Percentiles rank a stretch among this genome's conserved stretches.
These are phyloP conservation scores for Salvia miltiorrhiza DNA, from an alignment of 257 asterid species.

Conservation along the genomic window DNA sequence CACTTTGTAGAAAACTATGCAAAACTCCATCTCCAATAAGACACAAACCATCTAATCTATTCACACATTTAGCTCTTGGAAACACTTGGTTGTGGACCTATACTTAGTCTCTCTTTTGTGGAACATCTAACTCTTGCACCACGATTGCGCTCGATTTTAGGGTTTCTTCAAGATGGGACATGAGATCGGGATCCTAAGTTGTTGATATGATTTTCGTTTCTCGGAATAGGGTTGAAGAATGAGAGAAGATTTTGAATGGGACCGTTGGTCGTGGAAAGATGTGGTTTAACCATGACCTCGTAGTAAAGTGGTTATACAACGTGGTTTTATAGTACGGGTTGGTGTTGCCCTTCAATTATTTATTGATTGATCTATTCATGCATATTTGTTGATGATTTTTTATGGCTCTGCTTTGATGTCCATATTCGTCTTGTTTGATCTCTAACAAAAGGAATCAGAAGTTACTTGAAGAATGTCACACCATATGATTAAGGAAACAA, in stretches of 20 bases:
- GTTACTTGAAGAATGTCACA: background rate
- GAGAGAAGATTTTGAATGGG: background rate
- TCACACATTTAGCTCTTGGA: constrained; percentile 31
- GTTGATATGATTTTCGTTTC: constrained; percentile 20
- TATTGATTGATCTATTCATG: background rate
- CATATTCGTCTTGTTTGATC: background rate
- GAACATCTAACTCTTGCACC: constrained; percentile 20
- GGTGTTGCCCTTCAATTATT: constrained; percentile 1
- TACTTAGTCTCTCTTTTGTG: constrained; percentile 28
- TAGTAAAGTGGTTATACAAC: no score
- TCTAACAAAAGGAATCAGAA: background rate
- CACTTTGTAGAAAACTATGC: constrained; percentile 26
- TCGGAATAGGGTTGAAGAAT: background rate
- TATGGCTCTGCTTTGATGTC: background rate
- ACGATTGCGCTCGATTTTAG: constrained; percentile 6
- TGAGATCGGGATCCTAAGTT: constrained; percentile 41
- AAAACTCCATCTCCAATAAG: constrained; percentile 52
- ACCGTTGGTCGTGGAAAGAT: background rate
- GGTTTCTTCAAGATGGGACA: constrained; percentile 14
- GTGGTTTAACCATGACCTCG: background rate
- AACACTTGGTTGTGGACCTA: constrained; percentile 15
- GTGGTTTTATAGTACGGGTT: background rate
- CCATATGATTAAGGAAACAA: background rate
- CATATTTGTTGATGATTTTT: background rate
- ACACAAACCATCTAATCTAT: constrained; percentile 27